Percentiles rank a stretch among this genome's conserved stretches.
Evolutionary conservation across 257 asterid species (phyloP).

Genomic region (Nicotiana benthamiana): DNA sequence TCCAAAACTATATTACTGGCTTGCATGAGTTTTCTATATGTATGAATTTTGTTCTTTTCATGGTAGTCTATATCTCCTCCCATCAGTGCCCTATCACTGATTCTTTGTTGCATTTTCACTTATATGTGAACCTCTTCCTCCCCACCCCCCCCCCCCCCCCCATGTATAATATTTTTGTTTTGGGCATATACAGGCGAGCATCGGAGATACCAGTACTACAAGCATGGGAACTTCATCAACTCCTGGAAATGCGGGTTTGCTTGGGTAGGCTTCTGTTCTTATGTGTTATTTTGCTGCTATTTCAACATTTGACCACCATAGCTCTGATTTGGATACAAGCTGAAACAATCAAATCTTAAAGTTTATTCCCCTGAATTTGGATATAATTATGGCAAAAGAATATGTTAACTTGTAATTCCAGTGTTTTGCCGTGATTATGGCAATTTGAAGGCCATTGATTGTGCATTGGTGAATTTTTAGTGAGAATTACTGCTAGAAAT

Average conservation of each 20-base stretch:
- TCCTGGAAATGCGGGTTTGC: conserved; percentile 93
- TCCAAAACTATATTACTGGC: neutral
- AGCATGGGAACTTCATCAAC: conserved; percentile 52
- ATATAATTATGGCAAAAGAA: neutral
- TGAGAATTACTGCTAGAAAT: neutral
- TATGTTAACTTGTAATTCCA: neutral
- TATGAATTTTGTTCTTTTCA: neutral
- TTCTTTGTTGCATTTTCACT: neutral
- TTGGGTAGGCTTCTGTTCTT: conserved; percentile 54
- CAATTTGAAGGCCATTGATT: neutral
- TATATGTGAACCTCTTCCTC: neutral
- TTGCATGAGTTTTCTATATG: neutral
- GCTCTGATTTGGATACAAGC: neutral
- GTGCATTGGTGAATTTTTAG: neutral
- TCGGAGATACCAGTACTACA: conserved; percentile 54
- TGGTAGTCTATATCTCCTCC: neutral
- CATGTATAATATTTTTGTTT: conserved; percentile 6
- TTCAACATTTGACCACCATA: neutral
- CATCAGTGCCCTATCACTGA: neutral
- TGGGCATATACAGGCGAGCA: conserved; percentile 37
- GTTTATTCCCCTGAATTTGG: neutral
- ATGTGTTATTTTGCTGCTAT: neutral
- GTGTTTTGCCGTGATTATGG: neutral
- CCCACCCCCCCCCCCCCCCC: conserved; percentile 4
- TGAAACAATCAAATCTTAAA: neutral